Evolutionary conservation across 768 basidiomycete genomes (phyloP).

Genomic region (Rhizopogon vesiculosus): DNA sequence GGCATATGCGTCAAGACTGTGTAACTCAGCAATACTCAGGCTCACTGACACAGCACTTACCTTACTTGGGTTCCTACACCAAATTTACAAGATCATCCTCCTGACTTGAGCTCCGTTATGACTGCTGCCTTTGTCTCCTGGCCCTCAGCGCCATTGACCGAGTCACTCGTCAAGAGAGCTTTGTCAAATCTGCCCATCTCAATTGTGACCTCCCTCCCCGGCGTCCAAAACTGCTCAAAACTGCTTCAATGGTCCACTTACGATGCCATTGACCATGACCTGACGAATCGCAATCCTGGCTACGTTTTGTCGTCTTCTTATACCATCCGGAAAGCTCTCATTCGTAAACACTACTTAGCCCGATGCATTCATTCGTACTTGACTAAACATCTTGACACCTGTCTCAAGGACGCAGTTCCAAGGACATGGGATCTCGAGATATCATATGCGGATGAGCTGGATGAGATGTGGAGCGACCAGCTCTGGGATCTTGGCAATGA

Average conservation of each 20-base stretch:
- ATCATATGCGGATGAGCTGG: conserved; percentile 88
- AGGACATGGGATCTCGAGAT: conserved; percentile 82
- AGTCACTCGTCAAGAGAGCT: conserved; percentile 40
- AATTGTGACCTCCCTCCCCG: conserved; percentile 23
- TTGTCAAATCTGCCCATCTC: conserved; percentile 28
- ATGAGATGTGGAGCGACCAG: conserved; percentile 91
- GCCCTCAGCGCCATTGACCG: conserved; percentile 51
- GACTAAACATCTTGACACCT: conserved; percentile 61
- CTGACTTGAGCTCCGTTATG: not conserved
- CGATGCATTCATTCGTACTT: conserved; percentile 66
- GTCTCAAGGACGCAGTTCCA: conserved; percentile 55
- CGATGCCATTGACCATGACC: conserved; percentile 77
- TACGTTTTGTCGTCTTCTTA: conserved; percentile 74
- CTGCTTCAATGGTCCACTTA: conserved; percentile 85
- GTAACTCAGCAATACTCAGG: too few species aligned
- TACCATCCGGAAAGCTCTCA: conserved; percentile 87
- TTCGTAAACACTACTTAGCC: conserved; percentile 90
- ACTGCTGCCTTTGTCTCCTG: conserved; percentile 42
- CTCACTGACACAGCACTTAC: too few species aligned
- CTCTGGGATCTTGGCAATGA: conserved; percentile 77
- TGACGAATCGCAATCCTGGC: conserved; percentile 48
- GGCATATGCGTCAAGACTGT: not conserved
- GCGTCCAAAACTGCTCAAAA: conserved; percentile 10
- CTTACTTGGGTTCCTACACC: too few species aligned
- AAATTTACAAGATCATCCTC: too few species aligned